Conservation (phyloP, 352 stramenopile species). For the Phytophthora citrophthora region DNA sequence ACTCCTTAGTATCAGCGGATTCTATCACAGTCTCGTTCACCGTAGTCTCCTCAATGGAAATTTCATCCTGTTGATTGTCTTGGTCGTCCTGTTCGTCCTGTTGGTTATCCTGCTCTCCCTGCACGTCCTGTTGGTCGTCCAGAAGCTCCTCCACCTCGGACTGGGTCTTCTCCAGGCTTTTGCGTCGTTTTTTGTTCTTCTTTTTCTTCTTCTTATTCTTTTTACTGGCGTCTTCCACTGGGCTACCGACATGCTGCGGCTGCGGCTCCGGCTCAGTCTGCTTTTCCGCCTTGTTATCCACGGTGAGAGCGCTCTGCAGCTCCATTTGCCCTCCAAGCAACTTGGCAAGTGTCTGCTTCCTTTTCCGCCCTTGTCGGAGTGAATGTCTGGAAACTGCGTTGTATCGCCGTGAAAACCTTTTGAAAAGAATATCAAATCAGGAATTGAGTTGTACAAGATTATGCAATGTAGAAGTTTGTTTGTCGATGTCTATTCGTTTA, state of each 20-base stretch:
- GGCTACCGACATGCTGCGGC: constrained; percentile 4
- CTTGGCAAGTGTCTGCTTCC: constrained; percentile 13
- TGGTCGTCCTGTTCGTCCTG: constrained; percentile 16
- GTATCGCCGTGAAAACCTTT: constrained; percentile 1
- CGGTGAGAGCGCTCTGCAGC: constrained; percentile 2
- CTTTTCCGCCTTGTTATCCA: constrained; percentile 11
- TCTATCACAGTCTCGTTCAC: not conserved
- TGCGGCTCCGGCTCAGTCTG: constrained; percentile 31
- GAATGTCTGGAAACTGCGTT: constrained; percentile 11
- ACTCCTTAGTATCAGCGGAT: not conserved
- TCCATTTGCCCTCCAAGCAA: constrained; percentile 10
- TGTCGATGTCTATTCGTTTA: not conserved
- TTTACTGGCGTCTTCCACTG: constrained; percentile 9
- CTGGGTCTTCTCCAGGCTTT: constrained; percentile 33
- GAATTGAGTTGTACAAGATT: not conserved
- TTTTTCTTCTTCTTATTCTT: constrained; percentile 44
- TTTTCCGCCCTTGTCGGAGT: constrained; percentile 8
- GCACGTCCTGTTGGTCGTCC: constrained; percentile 5
- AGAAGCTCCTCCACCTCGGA: constrained; percentile 19
- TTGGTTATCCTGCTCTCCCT: constrained; percentile 11
- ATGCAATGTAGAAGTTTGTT: not conserved
- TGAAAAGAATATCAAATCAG: constrained; percentile 8
- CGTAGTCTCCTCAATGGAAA: constrained; percentile 7
- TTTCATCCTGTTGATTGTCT: constrained; percentile 3
- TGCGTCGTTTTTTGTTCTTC: constrained; percentile 39